A percentile compares a stretch with the other conserved stretches of the same genome.
Conservation (phyloP, 495 filamentous ascomycete species). For the Penicillium turbatum region DNA sequence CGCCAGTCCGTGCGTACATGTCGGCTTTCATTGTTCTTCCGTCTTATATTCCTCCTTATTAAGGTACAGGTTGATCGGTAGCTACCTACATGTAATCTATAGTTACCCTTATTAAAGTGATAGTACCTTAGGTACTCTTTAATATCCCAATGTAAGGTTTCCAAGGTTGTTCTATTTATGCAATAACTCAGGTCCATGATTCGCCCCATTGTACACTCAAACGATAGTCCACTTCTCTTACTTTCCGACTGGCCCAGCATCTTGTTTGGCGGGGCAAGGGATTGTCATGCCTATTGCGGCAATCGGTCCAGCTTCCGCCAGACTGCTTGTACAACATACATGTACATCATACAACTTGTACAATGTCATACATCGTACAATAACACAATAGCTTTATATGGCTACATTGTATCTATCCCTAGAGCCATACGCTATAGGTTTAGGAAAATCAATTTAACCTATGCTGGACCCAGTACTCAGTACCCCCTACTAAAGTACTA, state of each 20-base stretch:
- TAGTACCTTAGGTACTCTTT: too few species aligned
- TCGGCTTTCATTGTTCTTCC: background rate
- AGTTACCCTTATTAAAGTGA: too few species aligned
- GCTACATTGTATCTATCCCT: too few species aligned
- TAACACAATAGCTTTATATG: too few species aligned
- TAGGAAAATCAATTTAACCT: too few species aligned
- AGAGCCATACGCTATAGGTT: too few species aligned
- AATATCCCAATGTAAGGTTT: too few species aligned
- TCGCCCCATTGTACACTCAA: background rate
- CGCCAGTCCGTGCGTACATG: conserved; percentile 9
- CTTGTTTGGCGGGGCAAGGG: background rate
- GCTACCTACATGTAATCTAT: too few species aligned
- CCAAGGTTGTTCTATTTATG: background rate
- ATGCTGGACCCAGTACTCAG: background rate
- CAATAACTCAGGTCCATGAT: background rate
- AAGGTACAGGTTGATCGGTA: conserved; percentile 8
- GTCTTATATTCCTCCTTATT: background rate
- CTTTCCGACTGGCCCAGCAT: conserved; percentile 3
- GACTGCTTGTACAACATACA: too few species aligned
- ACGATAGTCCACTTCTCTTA: background rate
- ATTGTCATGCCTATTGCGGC: background rate
- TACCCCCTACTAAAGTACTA: background rate
- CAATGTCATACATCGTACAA: too few species aligned
- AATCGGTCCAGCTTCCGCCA: conserved; percentile 1
- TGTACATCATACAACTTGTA: background rate